Conservation (phyloP, 2,329 filamentous ascomycete genomes). For the Phialemonium atrogriseum region DNA sequence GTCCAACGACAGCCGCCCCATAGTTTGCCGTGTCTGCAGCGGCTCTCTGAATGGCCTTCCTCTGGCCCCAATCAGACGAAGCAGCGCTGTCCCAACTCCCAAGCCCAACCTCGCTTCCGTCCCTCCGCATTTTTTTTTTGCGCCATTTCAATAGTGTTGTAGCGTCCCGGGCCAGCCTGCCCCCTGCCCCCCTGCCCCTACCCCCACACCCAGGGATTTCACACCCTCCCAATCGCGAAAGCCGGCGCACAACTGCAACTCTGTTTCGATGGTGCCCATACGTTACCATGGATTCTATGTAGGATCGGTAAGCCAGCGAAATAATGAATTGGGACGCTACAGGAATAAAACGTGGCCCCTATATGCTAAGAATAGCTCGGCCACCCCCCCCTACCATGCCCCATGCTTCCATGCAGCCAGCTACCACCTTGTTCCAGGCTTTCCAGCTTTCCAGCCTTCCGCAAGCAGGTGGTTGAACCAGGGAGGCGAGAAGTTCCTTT, state of each 20-base stretch:
- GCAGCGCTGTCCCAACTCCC: no score
- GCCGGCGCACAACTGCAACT: constrained; percentile 18
- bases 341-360: constrained; percentile 20
- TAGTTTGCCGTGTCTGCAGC: no score
- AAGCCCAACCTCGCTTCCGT: constrained; percentile 3
- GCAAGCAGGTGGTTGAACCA: no score
- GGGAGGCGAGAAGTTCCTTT: constrained; percentile 6
- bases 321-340: constrained; percentile 21
- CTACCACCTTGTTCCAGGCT: neutral
- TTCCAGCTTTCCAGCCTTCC: no score
- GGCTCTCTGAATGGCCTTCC: no score
- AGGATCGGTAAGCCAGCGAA: constrained; percentile 20
- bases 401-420: neutral
- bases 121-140: no score
- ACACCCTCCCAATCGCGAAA: constrained; percentile 12
- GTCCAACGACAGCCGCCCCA: no score
- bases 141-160: no score
- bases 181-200: constrained; percentile 9
- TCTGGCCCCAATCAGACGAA: no score
- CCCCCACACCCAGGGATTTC: constrained; percentile 9
- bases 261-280: constrained; percentile 20
- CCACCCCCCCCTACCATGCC: constrained; percentile 7
- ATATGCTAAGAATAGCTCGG: constrained; percentile 23
- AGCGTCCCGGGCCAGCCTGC: no score
- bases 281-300: constrained; percentile 19